Percentiles rank a stretch among this genome's conserved stretches.
These are phyloP conservation scores for Colletotrichum chrysophilum DNA, from an alignment of 2,329 filamentous ascomycete genomes.

Conservation along the genomic window DNA sequence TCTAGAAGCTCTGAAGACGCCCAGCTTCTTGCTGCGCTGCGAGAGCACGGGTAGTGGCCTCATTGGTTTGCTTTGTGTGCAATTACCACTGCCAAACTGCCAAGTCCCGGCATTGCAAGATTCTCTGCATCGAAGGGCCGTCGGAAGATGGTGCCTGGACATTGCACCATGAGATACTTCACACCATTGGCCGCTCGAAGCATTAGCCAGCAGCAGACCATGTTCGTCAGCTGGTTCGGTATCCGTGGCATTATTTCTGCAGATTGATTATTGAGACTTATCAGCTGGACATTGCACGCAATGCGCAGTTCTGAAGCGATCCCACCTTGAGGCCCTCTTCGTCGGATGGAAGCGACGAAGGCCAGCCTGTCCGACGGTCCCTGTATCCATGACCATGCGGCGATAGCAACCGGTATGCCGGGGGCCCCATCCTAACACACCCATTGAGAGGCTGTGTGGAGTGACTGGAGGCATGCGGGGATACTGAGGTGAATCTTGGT, in stretches of 20 bases:
- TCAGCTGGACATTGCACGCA: neutral
- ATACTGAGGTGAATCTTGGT: neutral
- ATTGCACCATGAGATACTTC: neutral
- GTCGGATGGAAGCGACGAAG: neutral
- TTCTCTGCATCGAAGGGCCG: neutral
- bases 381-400: neutral
- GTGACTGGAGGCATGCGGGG: neutral
- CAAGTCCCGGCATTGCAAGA: neutral
- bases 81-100: neutral
- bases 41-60: neutral
- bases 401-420: constrained; percentile 4
- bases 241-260: no score
- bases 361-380: constrained; percentile 13
- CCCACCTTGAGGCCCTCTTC: neutral
- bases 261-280: neutral
- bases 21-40: neutral
- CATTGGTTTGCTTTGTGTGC: neutral
- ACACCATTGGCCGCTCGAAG: neutral
- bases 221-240: neutral
- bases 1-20: neutral
- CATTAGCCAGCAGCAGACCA: neutral
- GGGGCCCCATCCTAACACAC: neutral
- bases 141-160: neutral
- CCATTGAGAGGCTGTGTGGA: neutral
- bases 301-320: neutral